Evolutionary conservation across 2,329 filamentous ascomycete genomes (phyloP), one percentile per base, ranked within the genome.

Genomic region (Aspergillus ruber): DNA sequence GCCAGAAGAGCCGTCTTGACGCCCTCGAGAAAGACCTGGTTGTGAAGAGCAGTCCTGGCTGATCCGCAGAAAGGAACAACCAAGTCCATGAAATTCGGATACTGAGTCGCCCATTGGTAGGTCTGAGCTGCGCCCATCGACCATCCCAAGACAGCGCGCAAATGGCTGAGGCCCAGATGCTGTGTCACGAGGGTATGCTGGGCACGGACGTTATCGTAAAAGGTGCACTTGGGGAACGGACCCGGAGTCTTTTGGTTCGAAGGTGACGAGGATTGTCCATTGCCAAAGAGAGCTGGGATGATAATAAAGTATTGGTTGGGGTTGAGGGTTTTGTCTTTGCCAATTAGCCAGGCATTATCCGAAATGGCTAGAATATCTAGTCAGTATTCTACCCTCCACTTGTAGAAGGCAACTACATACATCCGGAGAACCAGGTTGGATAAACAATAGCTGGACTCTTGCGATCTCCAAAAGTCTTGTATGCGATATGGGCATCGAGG

Each of bases 281-380:
- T 86, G 5, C 84, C 84, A 56, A 87, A 85, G 3, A 87, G 71
- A 0, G 83, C 84, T 0, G 81, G 75, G 52, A 87, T 78, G 57
- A 88, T 78, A 49, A 87, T 85, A 66, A 80, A 86, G 67, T 83
- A 85, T 42, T 81, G 75, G 12, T 73, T 70, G 0, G 86, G 85
- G 51, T 78, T 78, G 39, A 90, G 72, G 0, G 82, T 78, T 62
- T 81, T 86, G 55, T 81, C 76, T 5, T 77, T 64, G 10, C 84
- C 84, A 38, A 88, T 76, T 9, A 90, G 77, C 86, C 86, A 90
- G 61, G 85, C 75, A 50, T 90, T 90, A 58, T 87, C 83, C 2
- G 75, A 71, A 52, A 90, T 86, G 2, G 68, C 72, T 69, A 65
- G 45, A 18, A 21, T 29, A 35, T 35, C 5, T 17, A n/a, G 20